Percentiles rank a stretch among this genome's conserved stretches.
Conservation (phyloP, 805 yeast genomes). For the Candida fluviatilis region DNA sequence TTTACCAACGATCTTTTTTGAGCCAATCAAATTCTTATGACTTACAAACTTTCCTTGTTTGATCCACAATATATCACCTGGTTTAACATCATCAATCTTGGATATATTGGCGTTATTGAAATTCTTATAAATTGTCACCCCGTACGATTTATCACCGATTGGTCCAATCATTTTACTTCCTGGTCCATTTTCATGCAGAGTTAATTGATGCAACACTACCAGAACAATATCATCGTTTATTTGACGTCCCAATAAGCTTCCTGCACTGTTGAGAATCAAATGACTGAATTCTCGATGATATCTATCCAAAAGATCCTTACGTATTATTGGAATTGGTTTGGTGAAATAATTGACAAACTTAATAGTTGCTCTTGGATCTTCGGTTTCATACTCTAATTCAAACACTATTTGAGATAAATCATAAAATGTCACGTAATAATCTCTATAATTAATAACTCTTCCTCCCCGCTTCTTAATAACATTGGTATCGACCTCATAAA, state of each 20-base stretch:
- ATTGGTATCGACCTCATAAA: slow-evolving; percentile 64
- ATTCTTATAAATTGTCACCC: slow-evolving; percentile 65
- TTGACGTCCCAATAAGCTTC: slow-evolving; percentile 29
- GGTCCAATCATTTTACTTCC: slow-evolving; percentile 29
- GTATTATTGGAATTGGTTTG: slow-evolving; percentile 40
- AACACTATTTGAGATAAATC: slow-evolving; percentile 68
- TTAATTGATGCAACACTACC: slow-evolving; percentile 14
- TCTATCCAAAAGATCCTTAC: slow-evolving; percentile 46
- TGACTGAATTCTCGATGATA: slow-evolving; percentile 51
- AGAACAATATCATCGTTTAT: slow-evolving; percentile 23
- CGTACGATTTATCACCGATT: slow-evolving; percentile 66
- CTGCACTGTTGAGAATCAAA: slow-evolving; percentile 35
- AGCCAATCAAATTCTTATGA: slow-evolving; percentile 47
- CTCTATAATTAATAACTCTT: slow-evolving; percentile 46
- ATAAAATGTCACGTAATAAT: slow-evolving; percentile 66
- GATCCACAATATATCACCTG: slow-evolving; percentile 83
- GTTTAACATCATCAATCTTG: slow-evolving; percentile 58
- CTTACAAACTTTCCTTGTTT: slow-evolving; percentile 71
- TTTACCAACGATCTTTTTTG: slow-evolving; percentile 42
- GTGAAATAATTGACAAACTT: slow-evolving; percentile 23
- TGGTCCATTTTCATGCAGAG: slow-evolving; percentile 4
- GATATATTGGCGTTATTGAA: slow-evolving; percentile 34
- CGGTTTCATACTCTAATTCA: slow-evolving; percentile 51
- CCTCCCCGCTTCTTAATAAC: slow-evolving; percentile 54
- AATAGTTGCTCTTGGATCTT: slow-evolving; percentile 51